phyloP scores from a whole-genome alignment of 805 yeast species.

The Candida insectorum region DNA sequence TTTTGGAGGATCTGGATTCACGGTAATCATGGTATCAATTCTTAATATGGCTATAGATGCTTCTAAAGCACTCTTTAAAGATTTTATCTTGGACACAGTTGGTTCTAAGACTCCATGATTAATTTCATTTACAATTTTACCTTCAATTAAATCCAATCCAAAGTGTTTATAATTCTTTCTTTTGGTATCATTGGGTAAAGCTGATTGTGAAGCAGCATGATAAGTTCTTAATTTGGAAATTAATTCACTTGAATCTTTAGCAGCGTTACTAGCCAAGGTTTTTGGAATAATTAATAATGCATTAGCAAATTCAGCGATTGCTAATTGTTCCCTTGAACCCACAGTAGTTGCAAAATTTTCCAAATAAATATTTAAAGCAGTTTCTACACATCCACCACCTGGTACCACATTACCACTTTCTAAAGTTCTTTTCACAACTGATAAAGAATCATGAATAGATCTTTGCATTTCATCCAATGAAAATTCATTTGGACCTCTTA shows the following conservation, averaged over 20 bases:
- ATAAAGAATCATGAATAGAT: conserved; percentile 88
- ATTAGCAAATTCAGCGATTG: conserved; percentile 94
- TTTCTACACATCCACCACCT: conserved; percentile 99
- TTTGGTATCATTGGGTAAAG: conserved; percentile 78
- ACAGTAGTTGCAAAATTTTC: conserved; percentile 98
- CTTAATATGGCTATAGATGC: conserved; percentile 97
- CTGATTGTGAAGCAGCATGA: conserved; percentile 91
- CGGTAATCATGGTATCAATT: conserved; percentile 97
- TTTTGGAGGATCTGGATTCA: conserved; percentile 90
- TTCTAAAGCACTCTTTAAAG: conserved; percentile 92
- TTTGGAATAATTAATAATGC: conserved; percentile 91
- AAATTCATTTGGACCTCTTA: conserved; percentile 95
- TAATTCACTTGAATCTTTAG: conserved; percentile 92
- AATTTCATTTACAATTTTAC: conserved; percentile 85
- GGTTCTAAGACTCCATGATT: conserved; percentile 92
- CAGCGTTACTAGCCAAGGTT: conserved; percentile 95
- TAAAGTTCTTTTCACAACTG: conserved; percentile 92
- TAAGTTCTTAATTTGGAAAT: conserved; percentile 94
- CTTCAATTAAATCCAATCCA: conserved; percentile 88
- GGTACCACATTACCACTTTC: conserved; percentile 95
- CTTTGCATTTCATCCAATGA: conserved; percentile 98
- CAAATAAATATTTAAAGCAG: conserved; percentile 89
- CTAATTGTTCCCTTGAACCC: conserved; percentile 95
- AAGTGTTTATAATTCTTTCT: conserved; percentile 83
- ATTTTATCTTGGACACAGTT: conserved; percentile 85